Percentiles rank a stretch among this genome's conserved stretches.
These are phyloP conservation scores for Lolium multiflorum DNA, from an alignment of 176 grass and related monocot species.

Conservation along the genomic window DNA sequence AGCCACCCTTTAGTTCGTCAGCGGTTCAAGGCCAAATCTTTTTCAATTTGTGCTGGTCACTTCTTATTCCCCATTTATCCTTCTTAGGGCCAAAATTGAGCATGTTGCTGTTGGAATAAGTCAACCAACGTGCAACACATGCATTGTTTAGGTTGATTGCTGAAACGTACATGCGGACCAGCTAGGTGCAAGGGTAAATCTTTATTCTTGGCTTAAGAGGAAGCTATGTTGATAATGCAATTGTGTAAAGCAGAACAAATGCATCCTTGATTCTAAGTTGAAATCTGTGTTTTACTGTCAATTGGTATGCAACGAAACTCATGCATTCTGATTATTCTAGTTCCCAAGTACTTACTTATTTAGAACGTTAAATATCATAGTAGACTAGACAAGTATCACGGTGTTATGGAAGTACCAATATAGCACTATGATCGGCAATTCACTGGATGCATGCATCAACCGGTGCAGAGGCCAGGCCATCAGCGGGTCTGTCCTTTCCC, in stretches of 20 bases:
- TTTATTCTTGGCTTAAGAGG: neutral
- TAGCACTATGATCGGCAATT: neutral
- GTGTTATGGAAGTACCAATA: neutral
- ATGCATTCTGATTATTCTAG: neutral
- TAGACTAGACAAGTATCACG: neutral
- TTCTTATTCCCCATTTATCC: neutral
- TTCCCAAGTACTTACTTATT: neutral
- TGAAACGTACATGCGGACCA: neutral
- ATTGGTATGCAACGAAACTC: neutral
- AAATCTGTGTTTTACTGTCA: neutral
- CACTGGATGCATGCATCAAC: too few relatives aligned
- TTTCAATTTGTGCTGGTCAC: neutral
- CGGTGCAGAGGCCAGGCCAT: too few relatives aligned
- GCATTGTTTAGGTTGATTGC: neutral
- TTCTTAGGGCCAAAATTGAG: neutral
- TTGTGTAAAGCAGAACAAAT: too few relatives aligned
- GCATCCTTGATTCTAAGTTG: neutral
- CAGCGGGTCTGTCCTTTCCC: too few relatives aligned
- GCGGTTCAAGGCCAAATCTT: neutral
- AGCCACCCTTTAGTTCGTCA: neutral
- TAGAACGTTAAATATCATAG: neutral
- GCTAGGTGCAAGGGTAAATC: neutral
- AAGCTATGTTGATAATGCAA: neutral
- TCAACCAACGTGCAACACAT: neutral
- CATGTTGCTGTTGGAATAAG: neutral